phyloP scores from a whole-genome alignment of 257 asterid genomes.

The Solanum habrochaites region DNA sequence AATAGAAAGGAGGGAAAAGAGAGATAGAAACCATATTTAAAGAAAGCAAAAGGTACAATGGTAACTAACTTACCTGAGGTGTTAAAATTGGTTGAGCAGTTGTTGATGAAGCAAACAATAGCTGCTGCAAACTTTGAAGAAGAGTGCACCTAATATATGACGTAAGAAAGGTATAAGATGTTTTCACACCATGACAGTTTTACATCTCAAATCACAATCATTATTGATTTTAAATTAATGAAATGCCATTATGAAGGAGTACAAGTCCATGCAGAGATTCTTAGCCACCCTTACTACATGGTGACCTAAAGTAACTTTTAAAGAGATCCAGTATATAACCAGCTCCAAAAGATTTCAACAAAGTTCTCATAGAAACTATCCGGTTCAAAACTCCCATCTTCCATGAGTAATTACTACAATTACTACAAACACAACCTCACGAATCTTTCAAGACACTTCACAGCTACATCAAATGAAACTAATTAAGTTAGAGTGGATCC shows the following conservation, averaged over 20 bases:
- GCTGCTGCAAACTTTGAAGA: constrained; percentile 91
- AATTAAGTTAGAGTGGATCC: not conserved
- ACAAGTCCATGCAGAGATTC: not conserved
- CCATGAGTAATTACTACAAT: not conserved
- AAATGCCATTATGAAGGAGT: not conserved
- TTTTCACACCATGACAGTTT: not conserved
- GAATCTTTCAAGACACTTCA: not conserved
- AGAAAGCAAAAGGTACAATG: not conserved
- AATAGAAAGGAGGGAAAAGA: not conserved
- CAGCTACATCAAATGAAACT: not conserved
- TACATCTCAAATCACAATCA: not conserved
- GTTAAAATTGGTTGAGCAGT: constrained; percentile 93
- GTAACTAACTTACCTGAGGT: constrained; percentile 57
- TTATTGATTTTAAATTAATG: not conserved
- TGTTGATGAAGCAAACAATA: constrained; percentile 91
- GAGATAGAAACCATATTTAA: not conserved
- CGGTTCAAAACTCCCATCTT: not conserved
- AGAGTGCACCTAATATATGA: constrained; percentile 67
- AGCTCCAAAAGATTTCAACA: not conserved
- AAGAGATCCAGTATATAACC: not conserved
- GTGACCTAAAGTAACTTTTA: no score
- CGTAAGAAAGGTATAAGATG: not conserved
- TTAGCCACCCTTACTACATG: no score
- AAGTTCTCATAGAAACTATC: not conserved
- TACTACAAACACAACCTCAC: not conserved